Evolutionary conservation across 768 basidiomycete species (phyloP).

Genomic region (Rhodotorula taiwanensis): DNA sequence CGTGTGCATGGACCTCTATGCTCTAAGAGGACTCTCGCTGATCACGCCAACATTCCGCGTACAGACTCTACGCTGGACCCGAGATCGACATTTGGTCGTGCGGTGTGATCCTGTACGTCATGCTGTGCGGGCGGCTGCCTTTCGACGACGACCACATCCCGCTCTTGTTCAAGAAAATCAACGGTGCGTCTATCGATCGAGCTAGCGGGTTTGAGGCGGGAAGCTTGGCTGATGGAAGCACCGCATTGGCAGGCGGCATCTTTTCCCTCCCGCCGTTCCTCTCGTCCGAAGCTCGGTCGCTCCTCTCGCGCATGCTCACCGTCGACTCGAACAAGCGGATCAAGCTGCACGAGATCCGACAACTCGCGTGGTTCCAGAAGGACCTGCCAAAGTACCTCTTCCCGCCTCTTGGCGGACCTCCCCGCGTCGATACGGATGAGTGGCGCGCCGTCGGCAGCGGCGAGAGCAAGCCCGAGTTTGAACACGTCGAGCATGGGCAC

Average conservation of each 20-base stretch:
- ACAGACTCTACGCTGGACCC: constrained; percentile 78
- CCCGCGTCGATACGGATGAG: constrained; percentile 51
- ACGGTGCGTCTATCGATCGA: constrained; percentile 56
- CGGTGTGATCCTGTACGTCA: constrained; percentile 97
- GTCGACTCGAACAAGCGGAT: constrained; percentile 93
- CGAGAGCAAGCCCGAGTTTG: neutral
- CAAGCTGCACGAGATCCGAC: constrained; percentile 81
- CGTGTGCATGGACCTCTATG: neutral
- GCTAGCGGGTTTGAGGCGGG: too few relatives aligned
- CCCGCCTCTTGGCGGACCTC: constrained; percentile 53
- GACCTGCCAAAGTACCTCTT: constrained; percentile 77
- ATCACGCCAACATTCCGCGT: neutral
- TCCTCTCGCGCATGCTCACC: constrained; percentile 82
- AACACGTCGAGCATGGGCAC: constrained; percentile 4
- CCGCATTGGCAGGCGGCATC: constrained; percentile 58
- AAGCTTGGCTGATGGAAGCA: too few relatives aligned
- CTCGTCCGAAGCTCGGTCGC: constrained; percentile 64
- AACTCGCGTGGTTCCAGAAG: constrained; percentile 80
- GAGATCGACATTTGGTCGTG: constrained; percentile 99
- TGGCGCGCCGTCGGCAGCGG: neutral
- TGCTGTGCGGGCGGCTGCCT: constrained; percentile 88
- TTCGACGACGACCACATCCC: constrained; percentile 98
- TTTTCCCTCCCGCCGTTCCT: constrained; percentile 80
- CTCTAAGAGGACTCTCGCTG: neutral
- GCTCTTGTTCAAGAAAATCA: constrained; percentile 85